These are phyloP conservation scores for Pichia sp. DNA, from an alignment of 1,139 yeast species.

Conservation along the genomic window DNA sequence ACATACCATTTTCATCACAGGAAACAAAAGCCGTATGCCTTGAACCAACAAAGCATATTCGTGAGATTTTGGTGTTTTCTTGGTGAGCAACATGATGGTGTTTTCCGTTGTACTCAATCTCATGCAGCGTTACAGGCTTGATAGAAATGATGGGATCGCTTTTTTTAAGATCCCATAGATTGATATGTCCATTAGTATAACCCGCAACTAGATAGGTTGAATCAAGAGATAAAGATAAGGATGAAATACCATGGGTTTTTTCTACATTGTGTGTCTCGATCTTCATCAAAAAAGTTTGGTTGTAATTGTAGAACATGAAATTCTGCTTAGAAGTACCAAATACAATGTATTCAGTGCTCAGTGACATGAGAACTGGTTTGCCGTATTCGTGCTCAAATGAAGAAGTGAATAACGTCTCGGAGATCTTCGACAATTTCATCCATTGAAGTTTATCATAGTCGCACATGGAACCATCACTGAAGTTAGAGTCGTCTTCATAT, in stretches of 20 bases:
- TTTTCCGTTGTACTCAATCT: constrained; percentile 20
- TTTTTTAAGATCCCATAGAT: constrained; percentile 37
- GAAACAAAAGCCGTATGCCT: constrained; percentile 53
- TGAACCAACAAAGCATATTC: constrained; percentile 45
- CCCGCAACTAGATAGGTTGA: constrained; percentile 43
- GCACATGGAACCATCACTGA: no score
- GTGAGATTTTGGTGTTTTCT: constrained; percentile 35
- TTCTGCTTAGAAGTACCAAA: constrained; percentile 58
- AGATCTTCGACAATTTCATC: constrained; percentile 35
- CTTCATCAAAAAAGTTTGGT: constrained; percentile 30
- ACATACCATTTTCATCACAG: constrained; percentile 51
- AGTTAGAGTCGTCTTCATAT: no score
- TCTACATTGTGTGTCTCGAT: constrained; percentile 12
- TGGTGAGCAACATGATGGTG: constrained; percentile 45
- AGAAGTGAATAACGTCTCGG: constrained; percentile 31
- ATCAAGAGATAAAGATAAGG: constrained; percentile 37
- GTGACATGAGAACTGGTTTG: constrained; percentile 35
- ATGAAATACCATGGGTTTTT: constrained; percentile 21
- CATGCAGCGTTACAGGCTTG: constrained; percentile 25
- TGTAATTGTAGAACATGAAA: constrained; percentile 55
- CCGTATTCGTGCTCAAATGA: constrained; percentile 39
- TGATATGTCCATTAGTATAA: constrained; percentile 35
- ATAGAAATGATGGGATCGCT: constrained; percentile 26
- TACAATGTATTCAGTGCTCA: constrained; percentile 41
- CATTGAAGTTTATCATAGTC: constrained; percentile 21